phyloP scores from a whole-genome alignment of 345 rosid species.

The Moringa oleifera region DNA sequence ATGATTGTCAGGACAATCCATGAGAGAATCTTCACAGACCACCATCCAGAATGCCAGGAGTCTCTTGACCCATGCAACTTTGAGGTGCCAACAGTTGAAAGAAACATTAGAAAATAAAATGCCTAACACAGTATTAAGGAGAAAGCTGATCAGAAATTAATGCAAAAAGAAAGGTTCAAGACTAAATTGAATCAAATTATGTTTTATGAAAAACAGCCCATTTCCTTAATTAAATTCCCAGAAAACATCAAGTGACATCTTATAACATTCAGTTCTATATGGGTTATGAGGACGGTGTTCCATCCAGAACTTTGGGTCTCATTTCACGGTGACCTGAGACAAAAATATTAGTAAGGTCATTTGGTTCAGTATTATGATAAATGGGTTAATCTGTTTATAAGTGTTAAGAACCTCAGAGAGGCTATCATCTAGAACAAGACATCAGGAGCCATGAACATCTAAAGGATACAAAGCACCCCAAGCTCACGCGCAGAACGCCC shows the following conservation, averaged over 20 bases:
- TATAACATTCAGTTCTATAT: background rate
- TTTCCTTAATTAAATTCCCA: too few species aligned
- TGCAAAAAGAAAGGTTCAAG: too few species aligned
- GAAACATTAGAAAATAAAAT: conserved; percentile 72
- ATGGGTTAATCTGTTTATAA: background rate
- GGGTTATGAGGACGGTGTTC: background rate
- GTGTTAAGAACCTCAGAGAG: background rate
- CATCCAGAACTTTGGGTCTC: background rate
- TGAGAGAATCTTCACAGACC: conserved; percentile 62
- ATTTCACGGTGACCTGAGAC: too few species aligned
- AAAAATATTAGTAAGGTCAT: too few species aligned
- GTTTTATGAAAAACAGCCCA: background rate
- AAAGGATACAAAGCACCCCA: conserved; percentile 98
- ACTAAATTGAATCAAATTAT: too few species aligned
- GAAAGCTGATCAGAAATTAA: conserved; percentile 5
- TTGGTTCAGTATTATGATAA: background rate
- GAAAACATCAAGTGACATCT: background rate
- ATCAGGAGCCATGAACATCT: background rate
- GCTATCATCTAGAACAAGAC: background rate
- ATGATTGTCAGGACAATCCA: conserved; percentile 59
- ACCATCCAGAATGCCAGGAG: conserved; percentile 95
- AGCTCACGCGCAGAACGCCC: conserved; percentile 92
- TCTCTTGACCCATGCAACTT: conserved; percentile 60
- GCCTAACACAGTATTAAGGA: conserved; percentile 40
- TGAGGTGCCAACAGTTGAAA: conserved; percentile 60